Percentiles rank a stretch among this genome's conserved stretches.
Conservation (phyloP, 2,329 filamentous ascomycete genomes). For the Pseudocercospora crystallina region DNA sequence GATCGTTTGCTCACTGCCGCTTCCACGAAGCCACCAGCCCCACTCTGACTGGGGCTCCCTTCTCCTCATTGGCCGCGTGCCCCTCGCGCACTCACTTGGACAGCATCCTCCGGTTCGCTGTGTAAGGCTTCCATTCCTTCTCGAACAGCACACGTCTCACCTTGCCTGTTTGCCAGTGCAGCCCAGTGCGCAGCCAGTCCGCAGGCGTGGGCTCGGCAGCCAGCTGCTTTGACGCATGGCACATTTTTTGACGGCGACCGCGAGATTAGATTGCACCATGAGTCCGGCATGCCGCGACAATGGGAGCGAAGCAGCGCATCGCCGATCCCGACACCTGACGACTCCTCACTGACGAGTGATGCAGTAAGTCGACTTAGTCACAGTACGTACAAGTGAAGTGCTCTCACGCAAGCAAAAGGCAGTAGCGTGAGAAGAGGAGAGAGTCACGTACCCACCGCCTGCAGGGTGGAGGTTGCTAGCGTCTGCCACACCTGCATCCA, state of each 20-base stretch:
- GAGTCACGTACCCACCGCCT: too few relatives aligned
- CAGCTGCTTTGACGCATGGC: not conserved
- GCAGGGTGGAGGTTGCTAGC: too few relatives aligned
- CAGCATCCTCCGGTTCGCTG: constrained; percentile 2
- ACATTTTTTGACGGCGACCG: not conserved
- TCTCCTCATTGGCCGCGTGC: constrained; percentile 3
- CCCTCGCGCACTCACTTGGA: too few relatives aligned
- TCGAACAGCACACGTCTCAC: constrained; percentile 1
- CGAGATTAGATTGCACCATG: too few relatives aligned
- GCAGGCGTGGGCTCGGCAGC: too few relatives aligned
- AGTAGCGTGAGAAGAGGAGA: constrained; percentile 3
- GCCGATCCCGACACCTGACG: not conserved
- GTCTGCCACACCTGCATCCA: too few relatives aligned
- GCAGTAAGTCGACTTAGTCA: too few relatives aligned
- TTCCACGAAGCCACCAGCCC: not conserved
- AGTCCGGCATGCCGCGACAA: not conserved
- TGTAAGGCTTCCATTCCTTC: constrained; percentile 15
- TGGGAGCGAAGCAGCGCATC: not conserved
- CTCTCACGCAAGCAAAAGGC: not conserved
- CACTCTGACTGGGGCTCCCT: not conserved
- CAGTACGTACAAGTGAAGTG: not conserved
- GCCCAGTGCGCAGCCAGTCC: too few relatives aligned
- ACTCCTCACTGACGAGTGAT: too few relatives aligned
- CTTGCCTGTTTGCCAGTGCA: too few relatives aligned
- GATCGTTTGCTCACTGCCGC: constrained; percentile 1